phyloP scores from a whole-genome alignment of 2,329 filamentous ascomycete species.

The Verticillium longisporum region DNA sequence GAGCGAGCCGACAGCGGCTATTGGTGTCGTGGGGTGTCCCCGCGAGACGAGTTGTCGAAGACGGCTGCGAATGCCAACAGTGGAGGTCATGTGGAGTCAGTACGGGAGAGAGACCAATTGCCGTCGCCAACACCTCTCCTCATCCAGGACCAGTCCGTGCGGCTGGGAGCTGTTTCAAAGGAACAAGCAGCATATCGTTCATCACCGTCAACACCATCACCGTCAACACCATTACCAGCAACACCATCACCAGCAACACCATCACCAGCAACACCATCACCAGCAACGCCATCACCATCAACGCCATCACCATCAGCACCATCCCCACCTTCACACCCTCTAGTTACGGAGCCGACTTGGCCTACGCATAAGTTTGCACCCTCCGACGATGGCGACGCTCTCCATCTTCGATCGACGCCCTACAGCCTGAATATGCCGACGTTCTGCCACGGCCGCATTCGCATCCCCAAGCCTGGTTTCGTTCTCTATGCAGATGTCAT shows the following conservation, averaged over 20 bases:
- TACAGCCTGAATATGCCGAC: slow-evolving; percentile 42
- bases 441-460: slow-evolving; percentile 50
- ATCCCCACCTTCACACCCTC: slow-evolving; percentile 15
- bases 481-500: slow-evolving; percentile 24
- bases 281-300: too few species aligned
- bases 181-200: too few species aligned
- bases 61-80: background rate
- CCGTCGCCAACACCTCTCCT: too few species aligned
- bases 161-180: too few species aligned
- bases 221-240: too few species aligned
- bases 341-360: slow-evolving; percentile 15
- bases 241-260: too few species aligned
- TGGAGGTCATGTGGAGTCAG: too few species aligned
- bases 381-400: slow-evolving; percentile 33
- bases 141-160: too few species aligned
- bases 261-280: too few species aligned
- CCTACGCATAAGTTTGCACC: slow-evolving; percentile 11
- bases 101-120: too few species aligned
- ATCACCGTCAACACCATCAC: too few species aligned
- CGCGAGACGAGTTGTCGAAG: slow-evolving; percentile 25
- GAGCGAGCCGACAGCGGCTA: slow-evolving; percentile 21
- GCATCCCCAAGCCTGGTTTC: slow-evolving; percentile 30
- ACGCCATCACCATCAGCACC: background rate
- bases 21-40: slow-evolving; percentile 21
- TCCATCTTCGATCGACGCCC: slow-evolving; percentile 40